Evolutionary conservation across 805 yeast genomes (phyloP).

Genomic region (Metschnikowia matae): DNA sequence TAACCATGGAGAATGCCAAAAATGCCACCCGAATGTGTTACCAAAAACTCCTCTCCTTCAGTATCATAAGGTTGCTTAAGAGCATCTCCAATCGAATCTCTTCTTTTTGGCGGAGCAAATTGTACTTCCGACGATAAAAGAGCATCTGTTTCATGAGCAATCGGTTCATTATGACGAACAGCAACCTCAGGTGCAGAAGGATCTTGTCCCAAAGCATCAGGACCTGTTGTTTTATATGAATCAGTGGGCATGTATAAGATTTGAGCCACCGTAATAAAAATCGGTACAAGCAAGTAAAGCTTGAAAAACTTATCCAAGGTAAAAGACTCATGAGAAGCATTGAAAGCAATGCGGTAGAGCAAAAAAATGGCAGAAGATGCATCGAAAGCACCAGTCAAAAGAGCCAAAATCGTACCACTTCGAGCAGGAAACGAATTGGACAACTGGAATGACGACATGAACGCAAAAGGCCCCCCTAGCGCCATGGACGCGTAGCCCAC

Average conservation of each 20-base stretch:
- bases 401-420: constrained; percentile 50
- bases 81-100: constrained; percentile 56
- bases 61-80: constrained; percentile 49
- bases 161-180: too few relatives aligned
- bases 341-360: constrained; percentile 42
- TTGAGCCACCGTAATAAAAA: constrained; percentile 46
- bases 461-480: constrained; percentile 56
- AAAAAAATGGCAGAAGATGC: constrained; percentile 54
- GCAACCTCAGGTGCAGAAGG: too few relatives aligned
- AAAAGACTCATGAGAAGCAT: constrained; percentile 29
- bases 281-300: constrained; percentile 46
- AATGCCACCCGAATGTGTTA: constrained; percentile 40
- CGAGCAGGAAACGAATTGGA: constrained; percentile 53
- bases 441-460: constrained; percentile 52
- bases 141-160: constrained; percentile 22
- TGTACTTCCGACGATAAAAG: constrained; percentile 17
- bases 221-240: constrained; percentile 44
- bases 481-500: constrained; percentile 51
- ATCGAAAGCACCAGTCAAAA: constrained; percentile 57
- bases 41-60: constrained; percentile 42
- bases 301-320: constrained; percentile 43
- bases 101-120: constrained; percentile 21
- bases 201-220: constrained; percentile 12
- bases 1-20: constrained; percentile 54
- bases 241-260: constrained; percentile 46